A percentile compares a stretch with the other conserved stretches of the same genome.
Evolutionary conservation across 2,329 filamentous ascomycete genomes (phyloP).

Genomic region (Aspergillus sp.): DNA sequence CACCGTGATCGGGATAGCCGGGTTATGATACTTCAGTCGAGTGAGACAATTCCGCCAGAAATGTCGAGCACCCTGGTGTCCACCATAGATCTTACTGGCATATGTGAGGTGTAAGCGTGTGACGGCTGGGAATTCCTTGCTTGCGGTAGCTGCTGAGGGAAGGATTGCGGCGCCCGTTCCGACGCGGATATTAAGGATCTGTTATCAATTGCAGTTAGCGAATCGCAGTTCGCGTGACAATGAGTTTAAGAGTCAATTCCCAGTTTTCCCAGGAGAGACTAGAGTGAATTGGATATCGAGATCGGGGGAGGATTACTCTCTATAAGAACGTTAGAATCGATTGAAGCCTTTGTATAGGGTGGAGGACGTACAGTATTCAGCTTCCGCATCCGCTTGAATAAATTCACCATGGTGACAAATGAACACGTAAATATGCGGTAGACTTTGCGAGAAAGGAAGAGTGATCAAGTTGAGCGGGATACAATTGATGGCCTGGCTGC

Average conservation of each 20-base stretch:
- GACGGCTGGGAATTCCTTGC: slow-evolving; percentile 38
- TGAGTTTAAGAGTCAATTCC: background rate
- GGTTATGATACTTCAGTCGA: slow-evolving; percentile 92
- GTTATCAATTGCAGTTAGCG: slow-evolving; percentile 11
- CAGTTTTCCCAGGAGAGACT: background rate
- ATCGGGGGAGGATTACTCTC: background rate
- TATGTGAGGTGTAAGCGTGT: slow-evolving; percentile 47
- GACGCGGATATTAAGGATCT: slow-evolving; percentile 74
- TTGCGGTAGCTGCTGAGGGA: slow-evolving; percentile 47
- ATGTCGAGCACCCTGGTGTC: slow-evolving; percentile 60
- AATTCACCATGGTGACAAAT: slow-evolving; percentile 45
- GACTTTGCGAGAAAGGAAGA: background rate
- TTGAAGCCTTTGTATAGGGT: background rate
- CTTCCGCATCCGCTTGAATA: slow-evolving; percentile 68
- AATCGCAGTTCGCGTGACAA: background rate
- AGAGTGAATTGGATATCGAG: background rate
- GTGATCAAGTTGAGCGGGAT: background rate
- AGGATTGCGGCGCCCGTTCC: slow-evolving; percentile 82
- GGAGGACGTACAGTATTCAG: slow-evolving; percentile 61
- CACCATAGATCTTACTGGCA: slow-evolving; percentile 42
- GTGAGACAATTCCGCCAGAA: slow-evolving; percentile 86
- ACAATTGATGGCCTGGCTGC: background rate
- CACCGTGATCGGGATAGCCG: slow-evolving; percentile 77
- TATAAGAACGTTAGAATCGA: background rate
- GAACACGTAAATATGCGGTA: background rate